Evolutionary conservation across 371 early-diverging fungal genomes (phyloP), one percentile per base, ranked within the genome.

Genomic region (Synchytrium microbalum): DNA sequence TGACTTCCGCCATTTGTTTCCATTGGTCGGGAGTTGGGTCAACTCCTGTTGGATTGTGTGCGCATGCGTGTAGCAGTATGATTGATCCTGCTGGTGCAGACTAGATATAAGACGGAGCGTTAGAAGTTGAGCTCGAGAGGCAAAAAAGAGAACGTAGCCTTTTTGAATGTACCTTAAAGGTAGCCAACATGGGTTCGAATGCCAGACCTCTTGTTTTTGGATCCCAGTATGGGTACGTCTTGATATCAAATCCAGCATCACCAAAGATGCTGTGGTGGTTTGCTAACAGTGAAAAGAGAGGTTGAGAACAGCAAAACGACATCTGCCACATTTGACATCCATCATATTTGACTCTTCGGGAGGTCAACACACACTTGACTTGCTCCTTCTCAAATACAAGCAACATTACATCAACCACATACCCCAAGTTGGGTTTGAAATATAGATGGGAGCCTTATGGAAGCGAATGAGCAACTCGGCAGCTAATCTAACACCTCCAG

Each of bases 31-130:
- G 72, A 56, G 92, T 92, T 52, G 98, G 98, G 75, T 98, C 98
- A 46, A 96, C 96, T 74, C 98, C 97, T 25, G 97, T 96, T 28
- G 98, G 98, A 85, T 98, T 98, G 81, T 98, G 98, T 27, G 97
- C 98, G 76, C 98, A 98, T 54, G 96, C 97, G 75, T 98, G 98
- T 62, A 98, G 81, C 62, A 98, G 80, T 62, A 96, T 84, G 65
- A 96, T 78, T 57, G 95, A 92, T 69, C 90, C 91, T 76, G 85
- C 80, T 63, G 95, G 93, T 62, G n/a, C n/a, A n/a, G 79, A 86
- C 82, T 88, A 69, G 16, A 33, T 51, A 5, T n/a, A 14, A 24
- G 24, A 14, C 14, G 58, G 31, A 24, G 24, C 13, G 58, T 14
- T 27, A 16, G 38, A n/a, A n/a, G n/a, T n/a, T n/a, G n/a, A 8